A percentile compares a stretch with the other conserved stretches of the same genome.
Conservation (phyloP, 345 rosid genomes). For the Hibiscus tridactylites region DNA sequence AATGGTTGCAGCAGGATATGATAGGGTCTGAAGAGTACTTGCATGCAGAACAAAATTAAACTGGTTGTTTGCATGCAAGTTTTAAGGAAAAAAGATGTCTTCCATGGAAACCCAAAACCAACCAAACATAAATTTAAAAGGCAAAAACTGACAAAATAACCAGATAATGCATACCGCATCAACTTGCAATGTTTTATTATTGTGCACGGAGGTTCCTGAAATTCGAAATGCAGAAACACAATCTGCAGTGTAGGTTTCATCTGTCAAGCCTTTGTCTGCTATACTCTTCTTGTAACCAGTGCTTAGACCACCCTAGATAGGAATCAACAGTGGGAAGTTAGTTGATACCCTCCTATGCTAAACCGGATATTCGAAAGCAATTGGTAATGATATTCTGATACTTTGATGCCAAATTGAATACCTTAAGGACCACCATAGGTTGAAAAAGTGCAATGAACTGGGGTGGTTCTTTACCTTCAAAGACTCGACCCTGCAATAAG, state of each 20-base stretch:
- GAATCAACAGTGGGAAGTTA: neutral
- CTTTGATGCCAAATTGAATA: neutral
- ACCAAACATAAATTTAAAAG: neutral
- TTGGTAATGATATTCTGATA: neutral
- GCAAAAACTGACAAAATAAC: neutral
- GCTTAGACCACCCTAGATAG: neutral
- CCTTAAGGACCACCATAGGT: neutral
- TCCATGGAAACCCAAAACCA: neutral
- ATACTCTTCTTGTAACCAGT: neutral
- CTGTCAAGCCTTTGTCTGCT: neutral
- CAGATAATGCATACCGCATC: neutral
- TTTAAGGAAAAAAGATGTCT: neutral
- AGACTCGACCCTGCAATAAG: neutral
- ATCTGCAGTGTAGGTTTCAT: neutral
- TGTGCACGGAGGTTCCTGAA: neutral
- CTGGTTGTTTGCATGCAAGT: neutral
- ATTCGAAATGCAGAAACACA: neutral
- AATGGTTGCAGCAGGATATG: too few species aligned
- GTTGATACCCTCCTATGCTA: neutral
- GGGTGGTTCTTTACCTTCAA: neutral
- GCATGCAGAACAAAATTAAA: too few species aligned
- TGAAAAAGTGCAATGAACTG: neutral
- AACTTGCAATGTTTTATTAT: neutral
- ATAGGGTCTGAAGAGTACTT: too few species aligned
- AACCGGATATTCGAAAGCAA: neutral